Base-by-base conservation (phyloP, 1,284 basidiomycete genomes). In the Cronartium quercuum region DNA sequence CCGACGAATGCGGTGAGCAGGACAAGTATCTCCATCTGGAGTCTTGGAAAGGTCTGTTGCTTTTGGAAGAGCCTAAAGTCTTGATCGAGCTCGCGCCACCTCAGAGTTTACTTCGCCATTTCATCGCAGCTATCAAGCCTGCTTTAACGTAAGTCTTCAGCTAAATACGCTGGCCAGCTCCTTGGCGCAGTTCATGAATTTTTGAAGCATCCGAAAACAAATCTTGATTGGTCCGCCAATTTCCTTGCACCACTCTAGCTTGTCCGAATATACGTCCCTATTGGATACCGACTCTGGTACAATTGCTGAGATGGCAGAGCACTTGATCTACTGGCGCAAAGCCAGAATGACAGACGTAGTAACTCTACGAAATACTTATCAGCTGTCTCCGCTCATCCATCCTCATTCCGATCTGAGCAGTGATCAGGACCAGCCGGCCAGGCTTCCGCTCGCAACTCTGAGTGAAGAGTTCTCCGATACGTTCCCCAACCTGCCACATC, bases 301-400 rank as follows among this genome's bases (percentile, higher is more conserved):
- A 41, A 67, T 75, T 12, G 71, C 71, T 44, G 65, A 75, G 44
- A 67, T 75, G 65, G 63, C 58, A 24, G 57, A 62, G n/a, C 71
- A 75, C 60, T 55, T 75, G 15, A 38, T 75, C 18, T 66, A 75
- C 63, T 75, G 71, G 71, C 64, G 71, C 29, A 75, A 75, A 24
- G 71, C 71, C 6, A 75, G 67, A 42, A 18, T 75, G 10, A 67
- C 58, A n/a, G 71, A 75, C 34, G 38, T 67, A 40, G 66, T 75
- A 7, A 75, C 51, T 21, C 37, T 75, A 24, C 38, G 64, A 29
- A 75, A 75, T 63, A 66, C 65, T 9, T 75, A 75, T 55, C 71
- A 75, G 41, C 58, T 75, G 18, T 42, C 47, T 42, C 41, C 51
- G n/a, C 70, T 62, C 13, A 6, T 57, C 1, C 63, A 40, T 24